phyloP scores from a whole-genome alignment of 345 rosid species.

The Linum lewisii region DNA sequence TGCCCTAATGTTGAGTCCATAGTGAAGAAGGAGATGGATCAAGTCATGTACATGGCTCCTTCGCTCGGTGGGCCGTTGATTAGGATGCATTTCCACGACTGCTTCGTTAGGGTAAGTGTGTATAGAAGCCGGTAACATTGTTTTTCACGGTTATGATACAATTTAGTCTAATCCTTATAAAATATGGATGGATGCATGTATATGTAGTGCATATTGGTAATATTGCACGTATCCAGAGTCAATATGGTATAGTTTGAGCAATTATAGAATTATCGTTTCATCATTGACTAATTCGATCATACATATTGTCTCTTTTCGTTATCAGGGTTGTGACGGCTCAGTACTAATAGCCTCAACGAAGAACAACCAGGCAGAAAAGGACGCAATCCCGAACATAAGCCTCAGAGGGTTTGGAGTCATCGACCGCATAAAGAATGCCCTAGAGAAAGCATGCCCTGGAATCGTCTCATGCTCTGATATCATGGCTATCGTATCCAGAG shows the following conservation, averaged over 20 bases:
- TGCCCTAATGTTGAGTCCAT: constrained; percentile 1
- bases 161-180: no score
- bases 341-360: constrained; percentile 44
- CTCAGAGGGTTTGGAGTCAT: constrained; percentile 55
- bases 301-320: no score
- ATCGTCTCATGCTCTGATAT: constrained; percentile 76
- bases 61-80: not conserved
- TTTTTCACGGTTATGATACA: no score
- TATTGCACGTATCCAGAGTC: no score
- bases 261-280: no score
- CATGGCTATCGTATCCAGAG: constrained; percentile 59
- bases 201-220: no score
- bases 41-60: not conserved
- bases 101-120: not conserved
- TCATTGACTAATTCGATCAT: no score
- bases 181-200: no score
- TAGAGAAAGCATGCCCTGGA: constrained; percentile 64
- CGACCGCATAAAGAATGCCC: constrained; percentile 43
- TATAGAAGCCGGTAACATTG: not conserved
- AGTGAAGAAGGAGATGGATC: constrained; percentile 2
- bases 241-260: no score
- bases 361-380: constrained; percentile 41
- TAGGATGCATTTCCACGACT: not conserved
- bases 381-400: constrained; percentile 33
- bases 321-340: constrained; percentile 83